A percentile compares a stretch with the other conserved stretches of the same genome.
These are phyloP conservation scores for Aspergillus diversus DNA, from an alignment of 495 filamentous ascomycete species.

Conservation along the genomic window DNA sequence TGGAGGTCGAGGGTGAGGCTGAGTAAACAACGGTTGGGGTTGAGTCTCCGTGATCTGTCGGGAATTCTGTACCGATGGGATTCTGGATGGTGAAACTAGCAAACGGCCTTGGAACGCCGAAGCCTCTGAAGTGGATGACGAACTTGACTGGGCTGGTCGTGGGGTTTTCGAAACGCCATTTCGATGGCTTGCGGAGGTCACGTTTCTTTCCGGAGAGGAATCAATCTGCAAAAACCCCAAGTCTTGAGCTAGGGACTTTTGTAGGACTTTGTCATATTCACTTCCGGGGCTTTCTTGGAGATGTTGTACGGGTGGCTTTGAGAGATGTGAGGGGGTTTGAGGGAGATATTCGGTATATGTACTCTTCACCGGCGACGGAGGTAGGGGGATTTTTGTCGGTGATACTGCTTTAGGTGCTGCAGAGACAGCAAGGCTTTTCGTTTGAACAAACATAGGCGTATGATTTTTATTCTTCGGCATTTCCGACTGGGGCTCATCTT, in stretches of 20 bases:
- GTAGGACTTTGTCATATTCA: slow-evolving; percentile 63
- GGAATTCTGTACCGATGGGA: slow-evolving; percentile 31
- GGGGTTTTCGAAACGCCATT: slow-evolving; percentile 37
- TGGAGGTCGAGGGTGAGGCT: slow-evolving; percentile 31
- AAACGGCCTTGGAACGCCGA: slow-evolving; percentile 52
- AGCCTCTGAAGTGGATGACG: slow-evolving; percentile 48
- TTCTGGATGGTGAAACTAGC: slow-evolving; percentile 36
- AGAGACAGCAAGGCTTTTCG: slow-evolving; percentile 20
- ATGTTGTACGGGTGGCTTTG: slow-evolving; percentile 35
- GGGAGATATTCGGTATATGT: slow-evolving; percentile 40
- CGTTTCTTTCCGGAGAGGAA: slow-evolving; percentile 22
- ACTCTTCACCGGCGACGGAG: slow-evolving; percentile 45
- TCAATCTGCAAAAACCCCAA: slow-evolving; percentile 54
- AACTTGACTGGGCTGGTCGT: slow-evolving; percentile 21
- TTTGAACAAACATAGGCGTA: slow-evolving; percentile 22
- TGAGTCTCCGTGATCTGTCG: slow-evolving; percentile 15
- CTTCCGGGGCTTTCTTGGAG: slow-evolving; percentile 40
- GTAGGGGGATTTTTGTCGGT: slow-evolving; percentile 66
- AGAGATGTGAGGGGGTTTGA: slow-evolving; percentile 50
- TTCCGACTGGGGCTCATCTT: slow-evolving; percentile 40
- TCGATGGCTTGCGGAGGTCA: slow-evolving; percentile 20
- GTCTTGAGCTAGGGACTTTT: slow-evolving; percentile 62
- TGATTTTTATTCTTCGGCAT: slow-evolving; percentile 21
- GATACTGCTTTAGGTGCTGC: slow-evolving; percentile 33
- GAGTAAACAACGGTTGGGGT: slow-evolving; percentile 35